Conservation (phyloP, 257 asterid genomes). For the Solanum sejunctum region DNA sequence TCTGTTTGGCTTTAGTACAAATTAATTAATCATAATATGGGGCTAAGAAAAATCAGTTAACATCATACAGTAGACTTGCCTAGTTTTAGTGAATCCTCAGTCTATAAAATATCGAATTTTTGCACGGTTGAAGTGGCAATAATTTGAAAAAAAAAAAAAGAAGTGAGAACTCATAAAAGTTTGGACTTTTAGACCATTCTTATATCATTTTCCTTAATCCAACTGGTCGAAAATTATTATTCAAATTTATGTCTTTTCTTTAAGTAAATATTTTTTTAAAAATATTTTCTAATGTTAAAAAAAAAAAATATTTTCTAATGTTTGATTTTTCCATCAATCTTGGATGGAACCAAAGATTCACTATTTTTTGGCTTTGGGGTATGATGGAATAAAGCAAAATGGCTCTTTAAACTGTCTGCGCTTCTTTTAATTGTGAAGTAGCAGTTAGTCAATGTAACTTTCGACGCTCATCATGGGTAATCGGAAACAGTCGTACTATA, state of each 20-base stretch:
- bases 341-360: no score
- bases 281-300: not conserved
- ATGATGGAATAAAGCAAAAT: no score
- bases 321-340: no score
- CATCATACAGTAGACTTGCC: not conserved
- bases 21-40: not conserved
- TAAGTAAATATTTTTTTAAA: not conserved
- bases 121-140: not conserved
- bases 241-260: not conserved
- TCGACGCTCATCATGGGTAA: no score
- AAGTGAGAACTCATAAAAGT: not conserved
- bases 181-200: not conserved
- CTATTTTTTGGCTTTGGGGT: no score
- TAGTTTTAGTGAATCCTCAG: not conserved
- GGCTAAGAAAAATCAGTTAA: not conserved
- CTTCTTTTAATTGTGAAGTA: no score
- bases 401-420: no score
- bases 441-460: no score
- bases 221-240: no score
- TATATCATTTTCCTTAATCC: not conserved
- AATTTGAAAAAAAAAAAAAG: no score
- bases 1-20: not conserved
- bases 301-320: no score
- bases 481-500: no score
- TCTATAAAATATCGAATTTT: not conserved